Base-by-base conservation (phyloP, 106 monocot genomes). In the Gastrodia elata region DNA sequence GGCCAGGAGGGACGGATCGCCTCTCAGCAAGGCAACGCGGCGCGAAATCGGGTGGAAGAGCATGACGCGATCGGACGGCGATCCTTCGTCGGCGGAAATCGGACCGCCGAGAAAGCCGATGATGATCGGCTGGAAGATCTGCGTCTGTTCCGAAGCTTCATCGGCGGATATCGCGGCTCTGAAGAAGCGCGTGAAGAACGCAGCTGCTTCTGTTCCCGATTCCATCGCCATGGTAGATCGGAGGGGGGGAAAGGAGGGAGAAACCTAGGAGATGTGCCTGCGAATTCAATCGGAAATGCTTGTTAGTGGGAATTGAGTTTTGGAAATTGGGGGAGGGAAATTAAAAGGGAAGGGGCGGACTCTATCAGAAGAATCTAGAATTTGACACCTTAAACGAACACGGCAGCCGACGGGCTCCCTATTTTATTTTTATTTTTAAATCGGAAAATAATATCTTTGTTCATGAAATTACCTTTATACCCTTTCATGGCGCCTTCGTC, bases 31-130 rank as follows among this genome's bases (percentile, higher is more conserved):
- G 24, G 71, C 74, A 73, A 74, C 78, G 5, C 64, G 67, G 61
- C 80, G 77, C 27, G 83, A 77, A 30, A 68, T 22, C 16, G 83
- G 79, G 72, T 86, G 80, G 27, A 86, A 77, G 9, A 86, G 80
- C 55, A 86, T 74, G 59, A 86, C 67, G 34, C 80, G 80, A 36
- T 83, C 86, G 35, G 77, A 64, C 1, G 69, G 41, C 22, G 40
- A 38, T 27, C 39, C 40, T 24, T 72, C 49, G 30, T 46, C 75
- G 4, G 64, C 43, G 44, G 39, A 43, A 14, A 61, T 5, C 2
- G 70, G 36, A 18, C 35, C 26, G 71, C 22, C 56, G 10, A 75
- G 33, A 15, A 75, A 34, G 13, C 75, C 75, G 42, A 75, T 15
- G 10, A 75, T 35, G 44, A 75, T 65, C 34, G 67, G 43, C 38